phyloP scores from a whole-genome alignment of 305 asterid genomes.

The Striga hermonthica region DNA sequence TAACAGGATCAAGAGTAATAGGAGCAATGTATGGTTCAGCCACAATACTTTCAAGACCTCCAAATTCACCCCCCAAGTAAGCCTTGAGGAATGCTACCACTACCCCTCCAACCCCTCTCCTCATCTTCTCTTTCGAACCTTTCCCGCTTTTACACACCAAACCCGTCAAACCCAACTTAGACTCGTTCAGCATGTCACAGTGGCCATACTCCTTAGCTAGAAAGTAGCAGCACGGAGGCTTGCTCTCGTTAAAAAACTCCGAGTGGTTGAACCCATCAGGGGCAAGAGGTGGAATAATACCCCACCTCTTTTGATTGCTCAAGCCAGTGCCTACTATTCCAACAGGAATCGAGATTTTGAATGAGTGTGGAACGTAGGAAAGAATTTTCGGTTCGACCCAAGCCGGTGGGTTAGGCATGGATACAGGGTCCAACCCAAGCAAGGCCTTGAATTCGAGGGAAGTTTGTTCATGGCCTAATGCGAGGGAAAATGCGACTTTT shows the following conservation, averaged over 20 bases:
- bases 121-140: slow-evolving; percentile 46
- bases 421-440: slow-evolving; percentile 63
- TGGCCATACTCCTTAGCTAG: slow-evolving; percentile 63
- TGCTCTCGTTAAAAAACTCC: slow-evolving; percentile 63
- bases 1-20: slow-evolving; percentile 1
- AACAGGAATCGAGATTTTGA: slow-evolving; percentile 47
- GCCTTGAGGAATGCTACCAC: slow-evolving; percentile 64
- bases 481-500: slow-evolving; percentile 48
- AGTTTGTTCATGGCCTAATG: slow-evolving; percentile 40
- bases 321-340: slow-evolving; percentile 56
- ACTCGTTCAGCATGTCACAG: slow-evolving; percentile 48
- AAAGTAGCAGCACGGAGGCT: slow-evolving; percentile 59
- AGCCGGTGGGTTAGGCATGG: slow-evolving; percentile 33
- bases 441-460: slow-evolving; percentile 49
- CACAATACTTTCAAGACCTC: slow-evolving; percentile 30
- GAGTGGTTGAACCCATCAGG: slow-evolving; percentile 56
- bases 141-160: slow-evolving; percentile 45
- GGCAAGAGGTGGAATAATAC: slow-evolving; percentile 47
- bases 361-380: slow-evolving; percentile 51
- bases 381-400: slow-evolving; percentile 47
- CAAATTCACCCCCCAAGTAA: slow-evolving; percentile 44
- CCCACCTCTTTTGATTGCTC: slow-evolving; percentile 37
- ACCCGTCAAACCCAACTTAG: slow-evolving; percentile 33
- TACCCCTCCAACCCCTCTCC: slow-evolving; percentile 56
- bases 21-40: not conserved